Percentiles rank a stretch among this genome's conserved stretches.
These are phyloP conservation scores for Inonotus hispidus DNA, from an alignment of 1,284 basidiomycete species.

Conservation along the genomic window DNA sequence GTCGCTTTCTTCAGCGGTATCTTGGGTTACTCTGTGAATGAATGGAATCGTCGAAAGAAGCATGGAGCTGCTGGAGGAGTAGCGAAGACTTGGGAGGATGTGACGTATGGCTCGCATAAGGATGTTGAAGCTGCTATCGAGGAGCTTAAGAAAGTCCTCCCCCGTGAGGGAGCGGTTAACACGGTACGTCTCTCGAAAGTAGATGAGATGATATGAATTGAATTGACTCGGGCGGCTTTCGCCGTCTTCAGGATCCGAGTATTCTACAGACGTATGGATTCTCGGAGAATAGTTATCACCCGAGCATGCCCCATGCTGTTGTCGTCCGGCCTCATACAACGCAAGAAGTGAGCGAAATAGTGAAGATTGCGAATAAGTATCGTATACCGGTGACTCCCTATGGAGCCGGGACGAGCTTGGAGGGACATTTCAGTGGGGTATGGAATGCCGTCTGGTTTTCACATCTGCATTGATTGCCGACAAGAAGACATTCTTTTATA, in stretches of 20 bases:
- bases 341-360: conserved; percentile 53
- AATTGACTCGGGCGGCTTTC: neutral
- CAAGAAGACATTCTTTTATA: conserved; percentile 24
- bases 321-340: conserved; percentile 47
- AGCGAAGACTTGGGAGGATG: conserved; percentile 10
- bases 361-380: conserved; percentile 53
- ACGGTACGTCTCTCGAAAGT: conserved; percentile 26
- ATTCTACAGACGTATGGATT: conserved; percentile 52
- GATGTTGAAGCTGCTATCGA: conserved; percentile 50
- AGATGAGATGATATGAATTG: no score
- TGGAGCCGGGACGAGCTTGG: conserved; percentile 55
- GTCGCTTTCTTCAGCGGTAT: conserved; percentile 15
- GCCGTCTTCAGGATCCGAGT: conserved; percentile 31
- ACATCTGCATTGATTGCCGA: neutral
- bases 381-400: conserved; percentile 52
- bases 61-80: neutral
- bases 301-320: conserved; percentile 58
- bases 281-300: conserved; percentile 65
- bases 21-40: conserved; percentile 12
- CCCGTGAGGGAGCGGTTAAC: conserved; percentile 39
- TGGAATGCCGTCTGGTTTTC: conserved; percentile 21
- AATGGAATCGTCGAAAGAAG: conserved; percentile 3
- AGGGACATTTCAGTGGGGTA: conserved; percentile 59
- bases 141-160: conserved; percentile 45
- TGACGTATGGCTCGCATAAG: conserved; percentile 37